A percentile compares a stretch with the other conserved stretches of the same genome.
Evolutionary conservation across 192 early-diverging fungal genomes (phyloP).

Genomic region (Linnemannia zychae): DNA sequence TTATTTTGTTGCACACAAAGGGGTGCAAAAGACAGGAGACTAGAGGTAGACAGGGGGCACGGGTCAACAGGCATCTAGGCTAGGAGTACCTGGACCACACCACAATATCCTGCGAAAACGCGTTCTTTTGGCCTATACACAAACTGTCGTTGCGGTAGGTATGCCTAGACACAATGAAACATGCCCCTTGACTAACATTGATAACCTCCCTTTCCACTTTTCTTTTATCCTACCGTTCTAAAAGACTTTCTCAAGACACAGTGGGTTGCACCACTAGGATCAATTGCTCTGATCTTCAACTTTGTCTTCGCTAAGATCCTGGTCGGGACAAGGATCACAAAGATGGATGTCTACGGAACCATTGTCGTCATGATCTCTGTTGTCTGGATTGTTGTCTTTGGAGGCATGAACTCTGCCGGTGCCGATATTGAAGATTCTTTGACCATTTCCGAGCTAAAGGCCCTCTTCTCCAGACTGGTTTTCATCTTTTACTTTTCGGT

Average conservation of each 20-base stretch:
- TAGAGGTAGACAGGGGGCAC: neutral
- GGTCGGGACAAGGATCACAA: constrained; percentile 67
- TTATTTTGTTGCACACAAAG: neutral
- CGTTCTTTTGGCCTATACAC: neutral
- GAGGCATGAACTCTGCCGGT: constrained; percentile 63
- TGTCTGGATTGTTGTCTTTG: constrained; percentile 72
- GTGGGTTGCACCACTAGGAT: constrained; percentile 72
- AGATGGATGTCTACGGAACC: constrained; percentile 66
- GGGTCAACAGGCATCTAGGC: neutral
- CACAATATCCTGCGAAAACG: neutral
- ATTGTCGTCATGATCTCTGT: constrained; percentile 67
- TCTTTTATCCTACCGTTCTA: constrained; percentile 3
- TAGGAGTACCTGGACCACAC: neutral
- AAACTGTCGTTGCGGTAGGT: neutral
- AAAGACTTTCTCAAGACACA: constrained; percentile 74
- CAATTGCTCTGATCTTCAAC: constrained; percentile 70
- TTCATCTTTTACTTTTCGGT: constrained; percentile 70
- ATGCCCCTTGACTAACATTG: neutral
- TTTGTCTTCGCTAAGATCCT: constrained; percentile 72
- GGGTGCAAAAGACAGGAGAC: neutral
- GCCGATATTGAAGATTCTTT: constrained; percentile 65
- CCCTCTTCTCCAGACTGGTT: constrained; percentile 56
- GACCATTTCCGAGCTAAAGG: constrained; percentile 63
- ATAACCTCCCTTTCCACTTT: neutral
- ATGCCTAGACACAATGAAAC: neutral